Evolutionary conservation across 2,329 filamentous ascomycete species (phyloP).

Genomic region (Colletotrichum neosansevieriae): DNA sequence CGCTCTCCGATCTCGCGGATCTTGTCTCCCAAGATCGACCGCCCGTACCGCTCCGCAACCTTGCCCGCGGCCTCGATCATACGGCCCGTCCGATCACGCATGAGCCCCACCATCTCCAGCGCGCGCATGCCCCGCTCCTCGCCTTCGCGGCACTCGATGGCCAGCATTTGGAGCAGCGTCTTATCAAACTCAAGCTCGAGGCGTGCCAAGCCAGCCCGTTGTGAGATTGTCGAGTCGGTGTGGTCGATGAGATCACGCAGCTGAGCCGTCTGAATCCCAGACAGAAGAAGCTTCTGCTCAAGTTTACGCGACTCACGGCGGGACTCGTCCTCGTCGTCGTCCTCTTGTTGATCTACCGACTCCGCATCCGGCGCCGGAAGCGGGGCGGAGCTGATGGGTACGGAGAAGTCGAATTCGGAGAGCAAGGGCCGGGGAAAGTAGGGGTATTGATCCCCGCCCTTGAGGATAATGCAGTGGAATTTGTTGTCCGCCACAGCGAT

Average conservation of each 20-base stretch:
- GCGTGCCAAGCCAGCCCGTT: slow-evolving; percentile 75
- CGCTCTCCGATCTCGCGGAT: slow-evolving; percentile 87
- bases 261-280: slow-evolving; percentile 78
- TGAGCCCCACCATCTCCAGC: slow-evolving; percentile 87
- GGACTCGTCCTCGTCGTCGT: slow-evolving; percentile 48
- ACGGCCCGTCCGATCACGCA: slow-evolving; percentile 85
- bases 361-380: slow-evolving; percentile 50
- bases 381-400: slow-evolving; percentile 76
- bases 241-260: slow-evolving; percentile 79
- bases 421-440: slow-evolving; percentile 93
- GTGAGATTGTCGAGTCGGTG: slow-evolving; percentile 72
- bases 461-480: slow-evolving; percentile 99
- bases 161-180: slow-evolving; percentile 87
- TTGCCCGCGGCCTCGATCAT: slow-evolving; percentile 94
- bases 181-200: slow-evolving; percentile 91
- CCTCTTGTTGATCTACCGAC: slow-evolving; percentile 48
- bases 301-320: slow-evolving; percentile 69
- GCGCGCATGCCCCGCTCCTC: slow-evolving; percentile 96
- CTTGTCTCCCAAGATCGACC: slow-evolving; percentile 86
- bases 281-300: slow-evolving; percentile 85
- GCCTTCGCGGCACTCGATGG: slow-evolving; percentile 88
- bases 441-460: slow-evolving; percentile 91
- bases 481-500: slow-evolving; percentile 91
- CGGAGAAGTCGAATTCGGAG: slow-evolving; percentile 91
- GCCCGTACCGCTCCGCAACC: slow-evolving; percentile 87